Conservation (phyloP, 306 rosid genomes). For the Prunus mume region DNA sequence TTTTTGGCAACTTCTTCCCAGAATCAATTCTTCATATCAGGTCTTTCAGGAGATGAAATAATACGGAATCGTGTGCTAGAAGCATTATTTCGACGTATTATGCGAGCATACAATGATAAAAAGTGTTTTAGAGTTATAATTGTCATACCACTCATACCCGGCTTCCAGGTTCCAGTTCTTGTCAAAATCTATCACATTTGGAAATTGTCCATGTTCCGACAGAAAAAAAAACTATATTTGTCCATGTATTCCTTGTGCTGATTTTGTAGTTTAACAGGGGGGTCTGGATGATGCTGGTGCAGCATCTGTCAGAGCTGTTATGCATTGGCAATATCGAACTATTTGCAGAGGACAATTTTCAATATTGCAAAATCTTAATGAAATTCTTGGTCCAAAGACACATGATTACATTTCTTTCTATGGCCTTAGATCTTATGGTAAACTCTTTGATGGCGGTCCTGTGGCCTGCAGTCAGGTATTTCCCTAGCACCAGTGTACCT, state of each 20-base stretch:
- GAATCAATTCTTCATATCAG: slow-evolving; percentile 99
- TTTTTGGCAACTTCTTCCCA: slow-evolving; percentile 47
- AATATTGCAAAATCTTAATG: slow-evolving; percentile 69
- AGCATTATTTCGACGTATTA: slow-evolving; percentile 70
- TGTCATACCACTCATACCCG: slow-evolving; percentile 95
- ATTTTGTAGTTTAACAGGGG: slow-evolving; percentile 55
- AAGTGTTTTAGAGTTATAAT: slow-evolving; percentile 82
- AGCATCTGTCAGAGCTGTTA: slow-evolving; percentile 97
- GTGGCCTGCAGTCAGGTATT: slow-evolving; percentile 95
- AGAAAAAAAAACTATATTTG: neutral
- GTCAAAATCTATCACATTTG: neutral
- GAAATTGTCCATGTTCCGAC: neutral
- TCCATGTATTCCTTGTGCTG: slow-evolving; percentile 18
- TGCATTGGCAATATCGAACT: slow-evolving; percentile 99
- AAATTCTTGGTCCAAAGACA: slow-evolving; percentile 67
- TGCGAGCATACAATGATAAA: slow-evolving; percentile 81
- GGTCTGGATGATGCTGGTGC: slow-evolving; percentile 98
- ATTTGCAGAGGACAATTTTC: slow-evolving; percentile 86
- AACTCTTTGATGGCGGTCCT: slow-evolving; percentile 77
- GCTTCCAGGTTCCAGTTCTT: slow-evolving; percentile 76
- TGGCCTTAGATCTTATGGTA: slow-evolving; percentile 87
- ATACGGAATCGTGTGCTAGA: slow-evolving; percentile 88
- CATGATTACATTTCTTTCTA: slow-evolving; percentile 92
- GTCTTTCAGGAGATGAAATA: slow-evolving; percentile 83
- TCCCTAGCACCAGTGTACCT: slow-evolving; percentile 6